Evolutionary conservation across 1,284 basidiomycete species (phyloP).

Genomic region (Heterobasidion annosum): DNA sequence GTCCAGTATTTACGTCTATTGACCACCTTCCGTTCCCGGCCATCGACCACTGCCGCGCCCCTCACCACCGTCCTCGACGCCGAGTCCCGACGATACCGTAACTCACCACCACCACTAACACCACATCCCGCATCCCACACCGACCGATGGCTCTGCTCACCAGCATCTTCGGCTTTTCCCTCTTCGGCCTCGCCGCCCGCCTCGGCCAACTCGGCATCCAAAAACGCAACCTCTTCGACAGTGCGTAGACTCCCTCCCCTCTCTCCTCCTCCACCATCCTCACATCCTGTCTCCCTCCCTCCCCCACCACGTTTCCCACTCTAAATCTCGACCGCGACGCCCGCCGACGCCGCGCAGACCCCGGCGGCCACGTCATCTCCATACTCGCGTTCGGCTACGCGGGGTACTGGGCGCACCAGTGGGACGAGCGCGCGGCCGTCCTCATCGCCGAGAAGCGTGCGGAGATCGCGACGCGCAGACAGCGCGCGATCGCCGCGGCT

Average conservation of each 20-base stretch:
- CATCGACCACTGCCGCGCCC: background rate
- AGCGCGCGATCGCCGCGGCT: conserved; percentile 15
- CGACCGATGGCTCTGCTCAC: conserved; percentile 57
- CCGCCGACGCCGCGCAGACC: conserved; percentile 31
- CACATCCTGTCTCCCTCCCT: background rate
- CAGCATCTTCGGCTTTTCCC: conserved; percentile 70
- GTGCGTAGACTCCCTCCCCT: conserved; percentile 32
- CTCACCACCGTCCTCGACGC: background rate
- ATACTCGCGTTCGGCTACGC: conserved; percentile 58
- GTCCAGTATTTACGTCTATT: background rate
- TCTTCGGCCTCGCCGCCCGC: conserved; percentile 70
- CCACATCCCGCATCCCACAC: background rate
- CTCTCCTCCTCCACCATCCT: too few relatives aligned
- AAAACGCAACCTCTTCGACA: conserved; percentile 54
- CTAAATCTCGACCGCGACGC: background rate
- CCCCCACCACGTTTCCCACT: background rate
- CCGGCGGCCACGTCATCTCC: conserved; percentile 53
- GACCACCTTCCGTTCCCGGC: background rate
- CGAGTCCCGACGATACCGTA: background rate
- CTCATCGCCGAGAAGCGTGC: conserved; percentile 53
- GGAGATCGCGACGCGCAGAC: conserved; percentile 42
- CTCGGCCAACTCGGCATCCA: conserved; percentile 80
- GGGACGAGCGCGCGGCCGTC: conserved; percentile 50
- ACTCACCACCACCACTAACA: background rate
- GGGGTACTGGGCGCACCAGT: conserved; percentile 62